phyloP scores from a whole-genome alignment of 2,329 filamentous ascomycete genomes.

The Fusarium sambucinum region DNA sequence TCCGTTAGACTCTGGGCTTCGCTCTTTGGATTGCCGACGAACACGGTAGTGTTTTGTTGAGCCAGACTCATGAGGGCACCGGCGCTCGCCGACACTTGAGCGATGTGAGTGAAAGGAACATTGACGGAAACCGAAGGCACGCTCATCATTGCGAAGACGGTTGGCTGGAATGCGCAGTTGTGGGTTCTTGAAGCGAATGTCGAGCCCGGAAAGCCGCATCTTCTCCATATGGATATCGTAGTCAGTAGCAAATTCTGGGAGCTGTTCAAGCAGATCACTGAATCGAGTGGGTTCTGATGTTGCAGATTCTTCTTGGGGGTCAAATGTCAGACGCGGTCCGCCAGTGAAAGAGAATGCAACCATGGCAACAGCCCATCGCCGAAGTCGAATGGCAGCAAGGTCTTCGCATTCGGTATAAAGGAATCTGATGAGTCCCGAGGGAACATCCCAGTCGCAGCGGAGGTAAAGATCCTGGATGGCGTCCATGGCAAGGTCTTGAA shows the following conservation, averaged over 20 bases:
- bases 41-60: slow-evolving; percentile 33
- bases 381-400: slow-evolving; percentile 63
- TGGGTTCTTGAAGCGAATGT: slow-evolving; percentile 70
- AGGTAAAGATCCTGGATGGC: slow-evolving; percentile 70
- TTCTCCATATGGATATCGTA: slow-evolving; percentile 65
- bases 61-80: slow-evolving; percentile 61
- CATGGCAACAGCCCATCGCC: slow-evolving; percentile 72
- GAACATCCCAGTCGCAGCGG: slow-evolving; percentile 69
- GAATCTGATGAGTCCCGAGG: slow-evolving; percentile 62
- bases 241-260: slow-evolving; percentile 63
- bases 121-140: slow-evolving; percentile 70
- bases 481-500: slow-evolving; percentile 70
- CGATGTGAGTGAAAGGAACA: slow-evolving; percentile 72
- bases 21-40: slow-evolving; percentile 20
- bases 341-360: slow-evolving; percentile 66
- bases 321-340: slow-evolving; percentile 50
- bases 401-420: slow-evolving; percentile 67
- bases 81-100: slow-evolving; percentile 64
- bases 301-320: slow-evolving; percentile 48
- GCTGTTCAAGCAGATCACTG: slow-evolving; percentile 57
- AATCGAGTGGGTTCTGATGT: slow-evolving; percentile 54
- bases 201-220: slow-evolving; percentile 63
- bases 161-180: slow-evolving; percentile 70
- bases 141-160: slow-evolving; percentile 66
- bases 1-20: slow-evolving; percentile 33